Evolutionary conservation across 345 rosid species (phyloP), one percentile per base, ranked within the genome.

Genomic region (Balakata baccata): DNA sequence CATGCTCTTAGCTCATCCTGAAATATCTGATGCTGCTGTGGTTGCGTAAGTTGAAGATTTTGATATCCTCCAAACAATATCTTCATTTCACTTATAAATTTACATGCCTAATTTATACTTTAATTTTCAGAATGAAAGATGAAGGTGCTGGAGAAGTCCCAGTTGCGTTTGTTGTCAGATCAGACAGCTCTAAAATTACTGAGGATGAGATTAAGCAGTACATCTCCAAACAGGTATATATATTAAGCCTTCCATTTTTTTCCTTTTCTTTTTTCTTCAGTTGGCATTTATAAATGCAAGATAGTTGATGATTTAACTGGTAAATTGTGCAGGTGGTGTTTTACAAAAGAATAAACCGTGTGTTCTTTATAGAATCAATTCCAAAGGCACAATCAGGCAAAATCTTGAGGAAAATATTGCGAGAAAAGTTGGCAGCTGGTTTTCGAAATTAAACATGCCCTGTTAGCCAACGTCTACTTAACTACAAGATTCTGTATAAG

Each of bases 301-400:
- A 1, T 6, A 4, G 7, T 6, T 43, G 47, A 5, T 5, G 47
- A 43, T 43, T 43, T 1, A 7, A 43, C 0, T 5, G 47, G 47
- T 43, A 43, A 43, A 43, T 65, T 47, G 57, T 68, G 71, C 82
- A 79, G 82, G 82, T 79, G 72, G 69, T 79, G 23, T 79, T 70
- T 60, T 79, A 79, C 82, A 79, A 79, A 37, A 79, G 78, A 70
- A 37, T 79, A 66, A 68, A 43, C 8, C 47, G 56, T 25, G 82
- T 79, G 6, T 70, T 74, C 64, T 79, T 79, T 68, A 11, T 54
- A 16, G 78, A 79, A 45, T 13, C 72, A 23, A 79, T 79, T 70
- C 82, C 82, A 52, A 79, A 79, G 57, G 82, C 82, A 65, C 82
- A 78, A 13, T 79, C 82, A 12, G 82, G 82, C 22, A 79, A 79